A percentile compares a stretch with the other conserved stretches of the same genome.
Conservation (phyloP, 345 rosid species). For the Boechera stricta region DNA sequence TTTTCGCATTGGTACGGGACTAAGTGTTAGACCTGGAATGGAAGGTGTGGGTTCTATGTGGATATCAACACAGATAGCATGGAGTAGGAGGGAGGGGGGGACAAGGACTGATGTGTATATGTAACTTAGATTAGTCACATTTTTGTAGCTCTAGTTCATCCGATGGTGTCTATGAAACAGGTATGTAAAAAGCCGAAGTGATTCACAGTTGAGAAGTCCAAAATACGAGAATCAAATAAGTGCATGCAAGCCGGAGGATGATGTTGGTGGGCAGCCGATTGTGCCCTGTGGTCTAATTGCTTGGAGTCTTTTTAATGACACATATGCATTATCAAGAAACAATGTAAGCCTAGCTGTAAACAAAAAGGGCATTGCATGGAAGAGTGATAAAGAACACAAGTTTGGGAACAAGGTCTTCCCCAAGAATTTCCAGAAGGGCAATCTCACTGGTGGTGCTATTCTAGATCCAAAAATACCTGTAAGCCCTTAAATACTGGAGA, state of each 20-base stretch:
- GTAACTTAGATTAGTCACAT: not conserved
- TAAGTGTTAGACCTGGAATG: conserved; percentile 17
- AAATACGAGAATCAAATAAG: conserved; percentile 48
- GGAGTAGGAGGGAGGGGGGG: not conserved
- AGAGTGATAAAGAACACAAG: conserved; percentile 92
- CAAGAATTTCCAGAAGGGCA: conserved; percentile 73
- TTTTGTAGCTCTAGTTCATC: conserved; percentile 8
- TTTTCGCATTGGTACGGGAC: not conserved
- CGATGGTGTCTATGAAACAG: conserved; percentile 49
- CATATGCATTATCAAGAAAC: conserved; percentile 63
- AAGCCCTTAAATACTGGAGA: conserved; percentile 6
- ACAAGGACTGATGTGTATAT: conserved; percentile 1
- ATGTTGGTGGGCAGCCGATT: conserved; percentile 52
- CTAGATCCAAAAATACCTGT: conserved; percentile 62
- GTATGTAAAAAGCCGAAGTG: conserved; percentile 95
- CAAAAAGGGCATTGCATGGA: conserved; percentile 83
- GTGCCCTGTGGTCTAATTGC: conserved; percentile 99
- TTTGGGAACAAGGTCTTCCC: conserved; percentile 86
- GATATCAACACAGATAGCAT: conserved; percentile 2
- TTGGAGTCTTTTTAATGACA: conserved; percentile 98
- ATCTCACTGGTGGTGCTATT: conserved; percentile 62
- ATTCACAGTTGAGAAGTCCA: conserved; percentile 60
- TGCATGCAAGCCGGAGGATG: conserved; percentile 76
- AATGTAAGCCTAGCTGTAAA: conserved; percentile 57
- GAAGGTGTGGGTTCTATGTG: conserved; percentile 11